phyloP scores from a whole-genome alignment of 2,329 filamentous ascomycete species.

The Fusarium nurragi region DNA sequence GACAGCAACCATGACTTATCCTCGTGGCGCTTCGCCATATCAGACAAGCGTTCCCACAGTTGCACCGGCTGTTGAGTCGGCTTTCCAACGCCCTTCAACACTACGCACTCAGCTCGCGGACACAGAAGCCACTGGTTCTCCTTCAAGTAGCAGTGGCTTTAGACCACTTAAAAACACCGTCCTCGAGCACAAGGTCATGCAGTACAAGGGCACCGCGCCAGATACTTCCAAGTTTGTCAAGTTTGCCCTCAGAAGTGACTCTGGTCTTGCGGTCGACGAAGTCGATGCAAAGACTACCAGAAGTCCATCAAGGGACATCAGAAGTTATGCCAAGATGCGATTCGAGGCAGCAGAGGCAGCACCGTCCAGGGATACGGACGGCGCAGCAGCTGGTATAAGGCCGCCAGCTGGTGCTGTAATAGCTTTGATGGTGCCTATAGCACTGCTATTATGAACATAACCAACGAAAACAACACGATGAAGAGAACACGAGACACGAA shows the following conservation, averaged over 20 bases:
- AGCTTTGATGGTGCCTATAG: conserved; percentile 28
- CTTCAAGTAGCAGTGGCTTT: neutral
- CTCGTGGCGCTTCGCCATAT: conserved; percentile 38
- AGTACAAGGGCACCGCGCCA: conserved; percentile 3
- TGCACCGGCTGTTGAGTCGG: conserved; percentile 5
- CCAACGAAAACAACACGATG: neutral
- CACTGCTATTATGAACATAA: conserved; percentile 16
- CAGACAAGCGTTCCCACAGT: conserved; percentile 21
- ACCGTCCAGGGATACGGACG: conserved; percentile 12
- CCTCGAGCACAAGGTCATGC: conserved; percentile 24
- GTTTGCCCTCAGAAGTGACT: conserved; percentile 5
- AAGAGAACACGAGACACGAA: neutral
- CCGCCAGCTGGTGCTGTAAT: conserved; percentile 14
- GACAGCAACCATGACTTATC: conserved; percentile 41
- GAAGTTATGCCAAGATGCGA: conserved; percentile 19
- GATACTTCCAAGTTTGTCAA: conserved; percentile 14
- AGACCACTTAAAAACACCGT: conserved; percentile 26
- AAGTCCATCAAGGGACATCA: neutral
- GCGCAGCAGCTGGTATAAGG: conserved; percentile 4
- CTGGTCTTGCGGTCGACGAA: neutral
- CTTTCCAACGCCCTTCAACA: conserved; percentile 23
- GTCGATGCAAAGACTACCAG: neutral
- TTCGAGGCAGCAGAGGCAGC: conserved; percentile 4
- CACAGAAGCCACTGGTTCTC: conserved; percentile 13
- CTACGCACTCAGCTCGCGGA: conserved; percentile 22